Base-by-base conservation (phyloP, 345 rosid genomes). In the Pelargonium nanum region DNA sequence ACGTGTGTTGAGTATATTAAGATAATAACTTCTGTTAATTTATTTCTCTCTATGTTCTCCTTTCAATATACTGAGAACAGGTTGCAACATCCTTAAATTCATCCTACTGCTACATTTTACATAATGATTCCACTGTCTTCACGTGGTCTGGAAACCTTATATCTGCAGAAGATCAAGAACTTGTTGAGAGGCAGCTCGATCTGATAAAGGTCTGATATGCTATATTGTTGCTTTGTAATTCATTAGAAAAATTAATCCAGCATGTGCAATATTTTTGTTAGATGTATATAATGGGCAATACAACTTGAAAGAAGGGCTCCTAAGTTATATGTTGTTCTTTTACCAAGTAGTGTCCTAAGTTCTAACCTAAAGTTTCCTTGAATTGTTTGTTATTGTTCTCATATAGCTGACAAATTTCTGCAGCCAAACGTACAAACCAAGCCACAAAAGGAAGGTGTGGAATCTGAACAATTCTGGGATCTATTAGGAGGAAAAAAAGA, bases 371-470 rank as follows among this genome's bases (percentile, higher is more conserved):
- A 40, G 48, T 40, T 40, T 40, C 48, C 48, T 9, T 8, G 2
- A 40, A 40, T 40, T 40, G 15, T 40, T 40, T 40, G 32, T 26
- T 56, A 50, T 60, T 24, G 9, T 63, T 53, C 25, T 55, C 65
- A 62, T 61, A 22, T 52, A 63, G 60, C 61, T 70, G 60, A 70
- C 25, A 22, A 67, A 53, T 28, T 67, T 72, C 59, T 77, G 71
- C 84, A 94, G 99, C 97, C 96, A 70, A 85, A 94, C 78, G 63
- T 70, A 34, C 99, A 79, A 65, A 73, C 85, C 61, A 87, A 69
- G 77, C 65, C 91, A 68, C 97, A 90, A 59, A 94, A 94, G 73
- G 99, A 94, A 79, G 99, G 97, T 55, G 69, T 96, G 8, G 99
- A 94, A 61, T 71, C 88, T 55, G 99, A 90, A 54, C 92, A 80